Conservation (phyloP, 805 yeast genomes). For the Priceomyces melissophilus region DNA sequence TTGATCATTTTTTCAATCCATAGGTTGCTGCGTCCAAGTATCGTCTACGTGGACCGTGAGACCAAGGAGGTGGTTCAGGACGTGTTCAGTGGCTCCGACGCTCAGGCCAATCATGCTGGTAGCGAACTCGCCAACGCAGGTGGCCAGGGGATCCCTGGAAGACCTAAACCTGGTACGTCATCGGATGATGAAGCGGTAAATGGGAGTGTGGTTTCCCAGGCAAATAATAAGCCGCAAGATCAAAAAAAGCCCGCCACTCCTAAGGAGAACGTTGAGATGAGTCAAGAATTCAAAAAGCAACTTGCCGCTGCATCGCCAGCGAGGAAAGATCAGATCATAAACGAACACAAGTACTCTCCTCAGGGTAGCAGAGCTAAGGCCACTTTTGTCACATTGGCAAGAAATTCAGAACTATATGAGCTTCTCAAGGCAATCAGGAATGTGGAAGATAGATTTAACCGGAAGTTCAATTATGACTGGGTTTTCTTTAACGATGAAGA, state of each 20-base stretch:
- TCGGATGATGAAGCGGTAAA: neutral
- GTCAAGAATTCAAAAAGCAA: neutral
- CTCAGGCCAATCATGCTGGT: neutral
- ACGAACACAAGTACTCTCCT: neutral
- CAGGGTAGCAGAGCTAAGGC: conserved; percentile 35
- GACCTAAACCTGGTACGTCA: neutral
- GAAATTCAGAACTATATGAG: conserved; percentile 67
- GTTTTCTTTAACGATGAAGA: conserved; percentile 87
- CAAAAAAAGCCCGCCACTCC: neutral
- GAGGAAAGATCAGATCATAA: conserved; percentile 2
- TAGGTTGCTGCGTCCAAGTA: conserved; percentile 8
- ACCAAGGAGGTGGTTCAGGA: conserved; percentile 12
- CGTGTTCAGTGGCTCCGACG: conserved; percentile 3
- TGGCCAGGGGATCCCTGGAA: neutral
- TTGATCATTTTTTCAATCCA: conserved; percentile 11
- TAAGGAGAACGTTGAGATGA: neutral
- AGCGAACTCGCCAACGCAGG: neutral
- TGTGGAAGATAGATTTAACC: conserved; percentile 87
- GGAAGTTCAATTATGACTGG: conserved; percentile 85
- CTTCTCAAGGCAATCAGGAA: conserved; percentile 65
- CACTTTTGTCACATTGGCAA: conserved; percentile 75
- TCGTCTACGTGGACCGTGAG: conserved; percentile 13
- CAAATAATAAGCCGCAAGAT: neutral
- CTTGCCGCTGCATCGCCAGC: neutral
- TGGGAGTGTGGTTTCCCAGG: neutral